phyloP scores from a whole-genome alignment of 1,284 basidiomycete genomes.

The Termitomyces sp. region DNA sequence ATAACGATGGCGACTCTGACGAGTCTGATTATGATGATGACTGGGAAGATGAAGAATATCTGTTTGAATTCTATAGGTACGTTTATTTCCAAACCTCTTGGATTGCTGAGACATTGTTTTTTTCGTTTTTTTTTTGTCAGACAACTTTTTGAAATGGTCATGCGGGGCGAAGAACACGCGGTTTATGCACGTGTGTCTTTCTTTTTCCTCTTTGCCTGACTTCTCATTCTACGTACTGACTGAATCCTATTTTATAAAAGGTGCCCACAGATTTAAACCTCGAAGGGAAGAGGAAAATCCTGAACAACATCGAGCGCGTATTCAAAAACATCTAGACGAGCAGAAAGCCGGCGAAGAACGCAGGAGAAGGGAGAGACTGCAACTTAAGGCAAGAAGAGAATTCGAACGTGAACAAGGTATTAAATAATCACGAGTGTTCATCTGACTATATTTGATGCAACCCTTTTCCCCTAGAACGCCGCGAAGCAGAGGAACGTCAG shows the following conservation, averaged over 20 bases:
- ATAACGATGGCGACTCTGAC: constrained; percentile 24
- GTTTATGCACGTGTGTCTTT: constrained; percentile 5
- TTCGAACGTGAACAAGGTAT: constrained; percentile 50
- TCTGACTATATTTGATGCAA: neutral
- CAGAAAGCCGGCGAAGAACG: constrained; percentile 49
- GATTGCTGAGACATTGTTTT: neutral
- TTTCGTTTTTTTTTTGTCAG: constrained; percentile 8
- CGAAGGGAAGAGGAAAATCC: constrained; percentile 34
- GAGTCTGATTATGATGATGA: constrained; percentile 23
- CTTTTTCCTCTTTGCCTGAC: no score
- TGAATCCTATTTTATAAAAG: neutral
- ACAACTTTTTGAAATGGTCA: constrained; percentile 22
- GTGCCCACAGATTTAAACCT: constrained; percentile 14
- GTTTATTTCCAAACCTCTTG: constrained; percentile 11
- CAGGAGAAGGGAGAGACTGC: constrained; percentile 38
- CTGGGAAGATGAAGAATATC: constrained; percentile 29
- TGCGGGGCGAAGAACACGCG: constrained; percentile 17
- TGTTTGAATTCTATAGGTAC: constrained; percentile 26
- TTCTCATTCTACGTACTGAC: neutral
- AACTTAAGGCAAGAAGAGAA: constrained; percentile 40
- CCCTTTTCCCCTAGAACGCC: constrained; percentile 33
- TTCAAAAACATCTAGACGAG: constrained; percentile 46
- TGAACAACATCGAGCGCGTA: constrained; percentile 45
- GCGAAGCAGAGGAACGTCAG: constrained; percentile 52
- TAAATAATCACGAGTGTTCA: constrained; percentile 1